These are phyloP conservation scores for Fomitopsis schrenkii DNA, from an alignment of 1,284 basidiomycete species.

Conservation along the genomic window DNA sequence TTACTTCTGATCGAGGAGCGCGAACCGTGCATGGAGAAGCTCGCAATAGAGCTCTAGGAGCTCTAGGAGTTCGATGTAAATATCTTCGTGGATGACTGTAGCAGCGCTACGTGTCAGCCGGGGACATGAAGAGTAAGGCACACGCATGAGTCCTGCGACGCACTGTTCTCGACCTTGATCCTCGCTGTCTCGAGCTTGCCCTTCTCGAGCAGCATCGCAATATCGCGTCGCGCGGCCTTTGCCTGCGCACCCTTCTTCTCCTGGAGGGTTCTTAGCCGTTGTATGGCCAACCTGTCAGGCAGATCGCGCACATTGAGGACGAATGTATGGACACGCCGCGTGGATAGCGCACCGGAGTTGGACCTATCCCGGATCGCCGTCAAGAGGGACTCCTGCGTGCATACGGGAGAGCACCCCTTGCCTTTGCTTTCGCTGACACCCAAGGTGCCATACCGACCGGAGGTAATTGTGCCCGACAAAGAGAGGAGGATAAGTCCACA, in stretches of 20 bases:
- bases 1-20: slow-evolving; percentile 82
- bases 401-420: slow-evolving; percentile 17
- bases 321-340: slow-evolving; percentile 16
- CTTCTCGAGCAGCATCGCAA: slow-evolving; percentile 74
- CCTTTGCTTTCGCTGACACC: slow-evolving; percentile 74
- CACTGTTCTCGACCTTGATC: slow-evolving; percentile 79
- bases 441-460: slow-evolving; percentile 49
- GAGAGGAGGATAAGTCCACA: neutral
- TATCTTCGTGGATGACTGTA: slow-evolving; percentile 81
- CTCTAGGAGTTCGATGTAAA: slow-evolving; percentile 84
- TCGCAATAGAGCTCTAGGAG: slow-evolving; percentile 93
- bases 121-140: neutral
- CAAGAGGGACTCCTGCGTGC: neutral
- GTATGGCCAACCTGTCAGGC: slow-evolving; percentile 73
- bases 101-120: neutral
- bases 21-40: slow-evolving; percentile 88
- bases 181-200: slow-evolving; percentile 81
- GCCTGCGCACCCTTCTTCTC: slow-evolving; percentile 94
- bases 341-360: slow-evolving; percentile 52
- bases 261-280: slow-evolving; percentile 85
- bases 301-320: slow-evolving; percentile 3
- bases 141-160: slow-evolving; percentile 22
- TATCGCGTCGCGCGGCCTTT: slow-evolving; percentile 77
- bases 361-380: slow-evolving; percentile 37
- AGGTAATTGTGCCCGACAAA: neutral